Evolutionary conservation across 129 eudicot genomes (phyloP).

Genomic region (Artemisia tridentata): DNA sequence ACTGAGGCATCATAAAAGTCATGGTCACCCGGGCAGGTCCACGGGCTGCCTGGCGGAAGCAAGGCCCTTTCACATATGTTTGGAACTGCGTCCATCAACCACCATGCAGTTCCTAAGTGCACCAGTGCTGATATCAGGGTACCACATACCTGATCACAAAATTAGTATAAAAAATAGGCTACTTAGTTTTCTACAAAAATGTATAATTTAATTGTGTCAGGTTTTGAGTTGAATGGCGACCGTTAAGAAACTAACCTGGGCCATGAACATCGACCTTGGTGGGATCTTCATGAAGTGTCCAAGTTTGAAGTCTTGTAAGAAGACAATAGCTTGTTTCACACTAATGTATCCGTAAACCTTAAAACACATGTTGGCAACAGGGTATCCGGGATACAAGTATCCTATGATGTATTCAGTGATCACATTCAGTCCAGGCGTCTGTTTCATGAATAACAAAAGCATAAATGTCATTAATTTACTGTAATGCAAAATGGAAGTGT

Average conservation of each 20-base stretch:
- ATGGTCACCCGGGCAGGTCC: slow-evolving; percentile 91
- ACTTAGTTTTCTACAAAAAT: neutral
- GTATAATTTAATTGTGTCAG: neutral
- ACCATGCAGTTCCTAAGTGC: slow-evolving; percentile 70
- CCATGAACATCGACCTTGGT: slow-evolving; percentile 54
- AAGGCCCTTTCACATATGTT: slow-evolving; percentile 31
- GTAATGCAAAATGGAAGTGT: neutral
- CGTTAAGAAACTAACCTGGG: slow-evolving; percentile 31
- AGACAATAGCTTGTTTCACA: slow-evolving; percentile 45
- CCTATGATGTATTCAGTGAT: slow-evolving; percentile 60
- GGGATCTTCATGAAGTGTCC: slow-evolving; percentile 71
- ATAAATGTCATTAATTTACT: neutral
- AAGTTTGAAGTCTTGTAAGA: slow-evolving; percentile 49
- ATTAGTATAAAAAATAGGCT: neutral
- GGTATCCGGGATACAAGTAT: slow-evolving; percentile 43
- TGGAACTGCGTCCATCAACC: slow-evolving; percentile 33
- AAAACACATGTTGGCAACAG: slow-evolving; percentile 55
- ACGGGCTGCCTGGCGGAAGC: slow-evolving; percentile 71
- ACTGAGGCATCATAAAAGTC: slow-evolving; percentile 92
- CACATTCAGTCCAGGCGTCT: slow-evolving; percentile 49
- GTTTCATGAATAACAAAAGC: slow-evolving; percentile 1
- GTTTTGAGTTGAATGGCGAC: neutral
- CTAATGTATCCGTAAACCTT: slow-evolving; percentile 60
- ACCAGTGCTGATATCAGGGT: slow-evolving; percentile 59
- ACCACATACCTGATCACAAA: slow-evolving; percentile 35